These are phyloP conservation scores for Corrigiola litoralis DNA, from an alignment of 179 eudicot species.

Conservation along the genomic window DNA sequence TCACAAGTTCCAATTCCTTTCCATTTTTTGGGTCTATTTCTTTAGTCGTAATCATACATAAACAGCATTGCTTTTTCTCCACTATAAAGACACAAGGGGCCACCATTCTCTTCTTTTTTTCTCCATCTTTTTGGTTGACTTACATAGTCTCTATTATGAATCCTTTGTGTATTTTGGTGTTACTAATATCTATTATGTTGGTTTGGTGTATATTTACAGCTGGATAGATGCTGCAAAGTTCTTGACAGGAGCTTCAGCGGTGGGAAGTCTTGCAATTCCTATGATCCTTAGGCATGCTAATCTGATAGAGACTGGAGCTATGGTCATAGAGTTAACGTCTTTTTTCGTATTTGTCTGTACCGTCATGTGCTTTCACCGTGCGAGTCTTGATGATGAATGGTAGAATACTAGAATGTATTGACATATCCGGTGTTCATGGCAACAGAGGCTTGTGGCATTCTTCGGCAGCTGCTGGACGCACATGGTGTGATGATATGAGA, in stretches of 20 bases:
- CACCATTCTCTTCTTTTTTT: too few relatives aligned
- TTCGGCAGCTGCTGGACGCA: neutral
- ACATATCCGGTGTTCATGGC: neutral
- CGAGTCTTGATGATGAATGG: slow-evolving; percentile 89
- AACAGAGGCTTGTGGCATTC: neutral
- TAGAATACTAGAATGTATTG: slow-evolving; percentile 24
- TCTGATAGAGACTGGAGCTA: slow-evolving; percentile 72
- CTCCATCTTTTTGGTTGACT: too few relatives aligned
- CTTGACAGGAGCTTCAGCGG: slow-evolving; percentile 86
- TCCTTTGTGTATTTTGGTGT: too few relatives aligned
- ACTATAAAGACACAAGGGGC: too few relatives aligned
- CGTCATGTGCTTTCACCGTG: slow-evolving; percentile 82
- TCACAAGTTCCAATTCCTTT: too few relatives aligned
- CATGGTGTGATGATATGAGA: neutral
- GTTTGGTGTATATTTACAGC: slow-evolving; percentile 30
- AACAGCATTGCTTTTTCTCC: too few relatives aligned
- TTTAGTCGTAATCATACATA: too few relatives aligned
- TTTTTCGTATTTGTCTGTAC: slow-evolving; percentile 81
- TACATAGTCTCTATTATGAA: too few relatives aligned
- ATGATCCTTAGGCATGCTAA: slow-evolving; percentile 74
- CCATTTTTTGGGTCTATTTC: too few relatives aligned
- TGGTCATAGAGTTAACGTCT: slow-evolving; percentile 71
- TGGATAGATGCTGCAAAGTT: slow-evolving; percentile 96
- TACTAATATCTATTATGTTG: neutral
- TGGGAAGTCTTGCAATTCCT: slow-evolving; percentile 91